Percentiles rank a stretch among this genome's conserved stretches.
phyloP scores from a whole-genome alignment of 2,329 filamentous ascomycete species.

The Hypoxylon sp. region DNA sequence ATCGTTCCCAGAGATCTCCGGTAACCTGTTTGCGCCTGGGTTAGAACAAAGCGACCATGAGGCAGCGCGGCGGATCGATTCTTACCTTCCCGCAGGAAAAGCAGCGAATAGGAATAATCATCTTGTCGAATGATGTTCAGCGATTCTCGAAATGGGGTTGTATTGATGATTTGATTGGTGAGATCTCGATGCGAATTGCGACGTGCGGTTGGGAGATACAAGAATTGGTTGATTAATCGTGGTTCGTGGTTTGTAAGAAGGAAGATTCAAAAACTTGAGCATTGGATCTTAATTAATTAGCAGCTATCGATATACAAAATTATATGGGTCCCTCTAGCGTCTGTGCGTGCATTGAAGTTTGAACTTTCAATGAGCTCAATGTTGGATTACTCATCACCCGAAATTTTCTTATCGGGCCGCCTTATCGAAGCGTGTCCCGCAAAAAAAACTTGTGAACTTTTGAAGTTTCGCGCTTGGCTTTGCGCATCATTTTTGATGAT shows the following conservation, averaged over 20 bases:
- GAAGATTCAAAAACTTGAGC: too few relatives aligned
- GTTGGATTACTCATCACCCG: constrained; percentile 5
- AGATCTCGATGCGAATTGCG: constrained; percentile 4
- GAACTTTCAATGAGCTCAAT: too few relatives aligned
- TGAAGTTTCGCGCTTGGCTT: constrained; percentile 20
- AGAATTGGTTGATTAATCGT: too few relatives aligned
- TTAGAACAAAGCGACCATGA: constrained; percentile 25
- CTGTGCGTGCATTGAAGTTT: too few relatives aligned
- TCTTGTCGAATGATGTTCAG: constrained; percentile 61
- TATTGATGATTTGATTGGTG: too few relatives aligned
- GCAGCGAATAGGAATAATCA: constrained; percentile 99
- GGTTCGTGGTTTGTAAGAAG: too few relatives aligned
- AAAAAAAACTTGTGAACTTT: constrained; percentile 42
- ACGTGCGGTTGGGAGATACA: background rate
- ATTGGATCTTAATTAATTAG: too few relatives aligned
- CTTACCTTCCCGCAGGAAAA: constrained; percentile 98
- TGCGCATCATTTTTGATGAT: constrained; percentile 10
- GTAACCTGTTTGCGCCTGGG: constrained; percentile 72
- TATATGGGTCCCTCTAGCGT: too few relatives aligned
- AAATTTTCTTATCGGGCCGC: constrained; percentile 40
- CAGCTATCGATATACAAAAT: too few relatives aligned
- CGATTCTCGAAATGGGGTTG: too few relatives aligned
- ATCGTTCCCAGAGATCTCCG: constrained; percentile 96
- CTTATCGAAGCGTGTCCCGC: constrained; percentile 42
- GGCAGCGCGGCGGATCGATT: constrained; percentile 9